phyloP scores from a whole-genome alignment of 2,329 filamentous ascomycete genomes.

The Epichloe glyceriae region DNA sequence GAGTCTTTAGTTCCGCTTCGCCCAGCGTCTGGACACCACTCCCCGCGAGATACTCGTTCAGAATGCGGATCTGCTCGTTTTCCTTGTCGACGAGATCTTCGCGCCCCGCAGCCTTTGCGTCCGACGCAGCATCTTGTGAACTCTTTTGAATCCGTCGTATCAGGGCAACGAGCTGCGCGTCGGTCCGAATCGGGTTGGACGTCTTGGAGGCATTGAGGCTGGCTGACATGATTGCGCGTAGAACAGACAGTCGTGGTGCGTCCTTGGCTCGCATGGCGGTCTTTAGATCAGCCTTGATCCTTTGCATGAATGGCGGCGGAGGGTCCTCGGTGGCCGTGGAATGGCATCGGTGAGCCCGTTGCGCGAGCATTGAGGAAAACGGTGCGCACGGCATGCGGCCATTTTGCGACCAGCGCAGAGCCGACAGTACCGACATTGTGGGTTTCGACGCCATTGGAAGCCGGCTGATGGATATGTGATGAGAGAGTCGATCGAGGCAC shows the following conservation, averaged over 20 bases:
- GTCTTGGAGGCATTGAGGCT: constrained; percentile 69
- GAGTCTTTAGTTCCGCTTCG: constrained; percentile 42
- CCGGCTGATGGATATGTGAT: background rate
- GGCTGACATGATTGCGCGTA: constrained; percentile 55
- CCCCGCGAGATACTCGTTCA: constrained; percentile 50
- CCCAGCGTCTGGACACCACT: constrained; percentile 46
- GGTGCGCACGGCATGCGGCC: background rate
- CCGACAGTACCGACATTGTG: constrained; percentile 11
- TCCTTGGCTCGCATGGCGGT: constrained; percentile 54
- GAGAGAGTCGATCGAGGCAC: background rate
- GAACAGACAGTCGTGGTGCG: constrained; percentile 49
- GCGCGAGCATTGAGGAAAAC: constrained; percentile 3
- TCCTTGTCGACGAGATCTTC: constrained; percentile 61
- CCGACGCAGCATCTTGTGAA: constrained; percentile 43
- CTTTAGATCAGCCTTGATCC: constrained; percentile 50
- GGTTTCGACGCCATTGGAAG: constrained; percentile 14
- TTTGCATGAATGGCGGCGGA: constrained; percentile 33
- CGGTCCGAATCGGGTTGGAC: constrained; percentile 51
- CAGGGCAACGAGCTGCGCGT: constrained; percentile 54
- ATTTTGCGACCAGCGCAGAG: constrained; percentile 11
- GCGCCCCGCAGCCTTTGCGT: constrained; percentile 52
- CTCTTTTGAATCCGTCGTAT: constrained; percentile 50
- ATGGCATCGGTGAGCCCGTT: constrained; percentile 15
- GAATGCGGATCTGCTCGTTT: constrained; percentile 47
- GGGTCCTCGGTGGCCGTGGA: constrained; percentile 22